phyloP scores from a whole-genome alignment of 495 filamentous ascomycete genomes.

The Immersiella caudata region DNA sequence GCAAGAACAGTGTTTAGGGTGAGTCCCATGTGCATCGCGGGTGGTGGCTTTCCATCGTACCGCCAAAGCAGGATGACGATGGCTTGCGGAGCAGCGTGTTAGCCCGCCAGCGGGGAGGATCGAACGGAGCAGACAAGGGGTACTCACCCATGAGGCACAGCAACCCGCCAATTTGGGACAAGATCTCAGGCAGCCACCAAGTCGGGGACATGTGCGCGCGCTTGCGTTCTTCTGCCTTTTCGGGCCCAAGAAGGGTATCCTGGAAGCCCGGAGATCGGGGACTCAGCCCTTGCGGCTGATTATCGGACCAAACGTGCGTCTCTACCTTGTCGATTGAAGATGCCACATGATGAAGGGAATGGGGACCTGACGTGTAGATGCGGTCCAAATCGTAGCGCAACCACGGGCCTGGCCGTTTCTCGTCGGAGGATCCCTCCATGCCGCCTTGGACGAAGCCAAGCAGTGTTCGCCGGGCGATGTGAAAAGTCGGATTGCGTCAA shows the following conservation, averaged over 20 bases:
- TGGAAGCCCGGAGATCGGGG: background rate
- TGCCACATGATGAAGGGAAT: background rate
- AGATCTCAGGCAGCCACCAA: slow-evolving; percentile 22
- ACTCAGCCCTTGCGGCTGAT: background rate
- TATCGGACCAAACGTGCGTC: background rate
- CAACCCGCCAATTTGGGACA: slow-evolving; percentile 18
- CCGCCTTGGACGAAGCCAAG: background rate
- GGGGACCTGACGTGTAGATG: background rate
- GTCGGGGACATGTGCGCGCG: slow-evolving; percentile 5
- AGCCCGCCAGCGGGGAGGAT: too few species aligned
- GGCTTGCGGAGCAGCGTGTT: slow-evolving; percentile 9
- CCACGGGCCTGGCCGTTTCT: background rate
- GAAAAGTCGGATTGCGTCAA: too few species aligned
- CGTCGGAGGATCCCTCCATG: background rate
- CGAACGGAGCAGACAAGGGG: too few species aligned
- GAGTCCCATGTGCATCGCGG: slow-evolving; percentile 47
- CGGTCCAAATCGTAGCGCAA: background rate
- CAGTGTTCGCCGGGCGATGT: background rate
- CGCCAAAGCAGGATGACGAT: slow-evolving; percentile 41
- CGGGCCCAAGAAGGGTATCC: background rate
- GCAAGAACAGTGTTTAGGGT: slow-evolving; percentile 52
- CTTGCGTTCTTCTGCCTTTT: slow-evolving; percentile 13
- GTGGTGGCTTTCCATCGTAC: slow-evolving; percentile 43
- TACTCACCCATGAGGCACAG: slow-evolving; percentile 15
- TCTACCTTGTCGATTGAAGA: background rate